These are phyloP conservation scores for Circinella minor DNA, from an alignment of 371 early-diverging fungal genomes.

Conservation along the genomic window DNA sequence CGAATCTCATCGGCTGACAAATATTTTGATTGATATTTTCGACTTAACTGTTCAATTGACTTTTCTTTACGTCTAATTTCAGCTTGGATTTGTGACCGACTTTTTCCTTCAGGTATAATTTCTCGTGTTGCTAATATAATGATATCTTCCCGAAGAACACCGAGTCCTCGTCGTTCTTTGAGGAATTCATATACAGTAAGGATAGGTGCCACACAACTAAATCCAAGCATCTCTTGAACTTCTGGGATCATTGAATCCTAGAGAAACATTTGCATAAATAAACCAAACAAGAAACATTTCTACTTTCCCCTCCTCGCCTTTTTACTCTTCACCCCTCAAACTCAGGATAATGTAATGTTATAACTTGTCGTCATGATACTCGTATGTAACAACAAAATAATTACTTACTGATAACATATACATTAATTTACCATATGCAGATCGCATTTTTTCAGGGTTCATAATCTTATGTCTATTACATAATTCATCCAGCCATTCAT, in stretches of 20 bases:
- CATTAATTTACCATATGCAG: conserved; percentile 94
- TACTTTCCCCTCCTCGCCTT: too few relatives aligned
- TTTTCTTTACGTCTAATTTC: conserved; percentile 92
- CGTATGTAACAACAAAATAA: background rate
- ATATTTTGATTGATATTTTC: conserved; percentile 70
- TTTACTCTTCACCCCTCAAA: too few relatives aligned
- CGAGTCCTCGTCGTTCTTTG: conserved; percentile 64
- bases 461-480: conserved; percentile 86
- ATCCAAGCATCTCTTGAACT: conserved; percentile 82
- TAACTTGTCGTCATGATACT: background rate
- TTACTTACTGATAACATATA: conserved; percentile 77
- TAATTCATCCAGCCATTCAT: background rate
- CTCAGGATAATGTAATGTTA: too few relatives aligned
- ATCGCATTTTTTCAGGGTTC: conserved; percentile 98
- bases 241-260: conserved; percentile 89
- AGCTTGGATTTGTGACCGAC: conserved; percentile 75
- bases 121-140: conserved; percentile 89
- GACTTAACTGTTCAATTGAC: conserved; percentile 84
- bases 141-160: conserved; percentile 79
- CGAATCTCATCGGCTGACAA: conserved; percentile 76
- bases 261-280: background rate
- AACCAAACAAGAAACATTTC: background rate
- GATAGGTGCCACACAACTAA: conserved; percentile 82
- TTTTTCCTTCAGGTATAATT: conserved; percentile 82
- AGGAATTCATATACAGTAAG: conserved; percentile 86